Conservation (phyloP, 2,329 filamentous ascomycete genomes). For the Chrysoporthe deuterocubensis region DNA sequence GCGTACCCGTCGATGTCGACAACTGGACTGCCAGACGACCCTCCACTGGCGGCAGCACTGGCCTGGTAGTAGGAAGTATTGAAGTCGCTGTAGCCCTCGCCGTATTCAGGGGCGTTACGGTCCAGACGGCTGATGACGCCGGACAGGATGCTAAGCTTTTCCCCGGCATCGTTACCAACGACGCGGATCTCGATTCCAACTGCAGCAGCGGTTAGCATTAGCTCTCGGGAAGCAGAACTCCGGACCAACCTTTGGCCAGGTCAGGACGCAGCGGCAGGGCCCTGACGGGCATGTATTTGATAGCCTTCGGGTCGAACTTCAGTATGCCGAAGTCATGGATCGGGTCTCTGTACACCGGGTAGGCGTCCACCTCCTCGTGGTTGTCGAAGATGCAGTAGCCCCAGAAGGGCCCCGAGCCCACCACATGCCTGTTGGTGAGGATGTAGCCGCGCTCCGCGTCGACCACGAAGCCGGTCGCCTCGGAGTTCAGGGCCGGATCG, state of each 20-base stretch:
- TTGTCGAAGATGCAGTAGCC: constrained; percentile 99
- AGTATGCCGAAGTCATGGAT: constrained; percentile 98
- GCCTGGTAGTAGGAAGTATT: constrained; percentile 96
- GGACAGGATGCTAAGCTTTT: constrained; percentile 96
- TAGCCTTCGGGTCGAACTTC: constrained; percentile 90
- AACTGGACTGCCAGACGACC: constrained; percentile 97
- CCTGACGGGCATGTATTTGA: constrained; percentile 94
- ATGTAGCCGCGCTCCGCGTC: constrained; percentile 92
- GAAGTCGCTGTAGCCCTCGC: constrained; percentile 92
- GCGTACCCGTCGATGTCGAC: constrained; percentile 94
- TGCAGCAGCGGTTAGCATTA: constrained; percentile 34
- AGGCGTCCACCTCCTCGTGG: constrained; percentile 94
- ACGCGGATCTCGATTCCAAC: constrained; percentile 95
- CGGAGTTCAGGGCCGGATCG: constrained; percentile 89
- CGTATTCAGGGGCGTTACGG: constrained; percentile 95
- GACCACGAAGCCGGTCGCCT: constrained; percentile 97
- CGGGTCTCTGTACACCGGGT: constrained; percentile 95
- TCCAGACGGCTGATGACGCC: constrained; percentile 96
- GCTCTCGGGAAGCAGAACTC: not conserved
- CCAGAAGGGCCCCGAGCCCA: constrained; percentile 95
- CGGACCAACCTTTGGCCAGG: constrained; percentile 66
- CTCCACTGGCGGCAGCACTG: constrained; percentile 93
- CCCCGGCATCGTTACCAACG: constrained; percentile 96
- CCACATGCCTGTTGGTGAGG: constrained; percentile 88
- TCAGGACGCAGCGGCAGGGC: constrained; percentile 83